phyloP scores from a whole-genome alignment of 2,329 filamentous ascomycete species.

The Bipolaris bicolor region DNA sequence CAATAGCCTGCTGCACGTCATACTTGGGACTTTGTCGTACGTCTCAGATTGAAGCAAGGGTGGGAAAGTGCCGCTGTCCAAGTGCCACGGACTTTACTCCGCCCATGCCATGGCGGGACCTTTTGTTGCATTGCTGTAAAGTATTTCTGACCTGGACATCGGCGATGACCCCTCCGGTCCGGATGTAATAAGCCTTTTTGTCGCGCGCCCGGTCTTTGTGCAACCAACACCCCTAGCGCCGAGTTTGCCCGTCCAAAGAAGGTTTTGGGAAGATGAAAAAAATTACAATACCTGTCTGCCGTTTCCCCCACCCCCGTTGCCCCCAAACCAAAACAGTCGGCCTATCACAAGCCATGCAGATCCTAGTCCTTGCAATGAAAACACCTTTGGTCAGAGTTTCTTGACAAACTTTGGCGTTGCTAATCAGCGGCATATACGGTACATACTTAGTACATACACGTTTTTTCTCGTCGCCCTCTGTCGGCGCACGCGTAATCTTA shows the following conservation, averaged over 20 bases:
- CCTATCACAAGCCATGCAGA: neutral
- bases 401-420: neutral
- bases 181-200: neutral
- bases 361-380: neutral
- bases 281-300: neutral
- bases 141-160: neutral
- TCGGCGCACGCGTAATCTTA: constrained; percentile 6
- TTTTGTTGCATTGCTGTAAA: neutral
- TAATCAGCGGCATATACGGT: neutral
- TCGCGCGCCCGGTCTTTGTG: neutral
- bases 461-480: neutral
- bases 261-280: constrained; percentile 3
- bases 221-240: neutral
- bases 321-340: neutral
- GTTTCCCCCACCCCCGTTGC: neutral
- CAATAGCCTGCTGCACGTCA: constrained; percentile 21
- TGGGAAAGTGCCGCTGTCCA: constrained; percentile 2
- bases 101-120: neutral
- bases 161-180: neutral
- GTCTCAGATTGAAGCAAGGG: constrained; percentile 11
- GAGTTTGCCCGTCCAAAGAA: neutral
- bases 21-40: constrained; percentile 12
- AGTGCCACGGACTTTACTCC: constrained; percentile 11
- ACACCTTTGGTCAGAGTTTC: neutral
- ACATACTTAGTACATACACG: neutral